Conservation (phyloP, 768 basidiomycete species). For the Hirschioporus abietinus region DNA sequence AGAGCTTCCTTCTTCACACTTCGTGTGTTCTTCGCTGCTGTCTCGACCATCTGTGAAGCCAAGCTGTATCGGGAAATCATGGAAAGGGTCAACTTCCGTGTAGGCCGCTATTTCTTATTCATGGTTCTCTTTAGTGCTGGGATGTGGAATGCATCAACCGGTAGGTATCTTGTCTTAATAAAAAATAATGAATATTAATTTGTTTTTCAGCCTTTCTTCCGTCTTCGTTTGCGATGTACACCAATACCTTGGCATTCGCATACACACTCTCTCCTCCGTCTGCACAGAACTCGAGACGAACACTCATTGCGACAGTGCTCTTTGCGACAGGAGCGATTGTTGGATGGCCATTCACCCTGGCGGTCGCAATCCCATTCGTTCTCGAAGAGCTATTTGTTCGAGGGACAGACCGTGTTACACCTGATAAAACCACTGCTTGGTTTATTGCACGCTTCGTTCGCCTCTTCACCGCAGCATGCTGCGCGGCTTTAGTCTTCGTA, state of each 20-base stretch:
- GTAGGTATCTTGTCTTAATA: conserved; percentile 36
- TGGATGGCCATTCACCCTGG: conserved; percentile 96
- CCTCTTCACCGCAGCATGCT: conserved; percentile 45
- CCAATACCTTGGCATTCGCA: conserved; percentile 72
- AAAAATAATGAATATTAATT: conserved; percentile 11
- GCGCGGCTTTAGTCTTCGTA: conserved; percentile 62
- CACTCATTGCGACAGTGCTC: conserved; percentile 57
- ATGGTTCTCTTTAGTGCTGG: conserved; percentile 81
- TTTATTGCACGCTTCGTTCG: conserved; percentile 54
- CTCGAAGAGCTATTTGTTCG: conserved; percentile 83
- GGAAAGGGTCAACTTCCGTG: conserved; percentile 79
- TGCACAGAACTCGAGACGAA: conserved; percentile 45
- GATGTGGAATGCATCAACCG: conserved; percentile 89
- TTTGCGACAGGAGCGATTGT: conserved; percentile 83
- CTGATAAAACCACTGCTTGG: conserved; percentile 46
- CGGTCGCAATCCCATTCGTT: conserved; percentile 83
- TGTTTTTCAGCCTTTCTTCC: conserved; percentile 74
- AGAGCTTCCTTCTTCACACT: conserved; percentile 86
- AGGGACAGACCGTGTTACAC: conserved; percentile 58
- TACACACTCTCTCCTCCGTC: conserved; percentile 59
- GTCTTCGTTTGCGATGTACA: conserved; percentile 93
- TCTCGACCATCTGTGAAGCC: conserved; percentile 74
- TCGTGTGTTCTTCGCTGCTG: conserved; percentile 68
- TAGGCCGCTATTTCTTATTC: conserved; percentile 92
- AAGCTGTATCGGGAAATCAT: conserved; percentile 77